Percentiles rank a stretch among this genome's conserved stretches.
These are phyloP conservation scores for Crepidotus variabilis DNA, from an alignment of 768 basidiomycete genomes.

Conservation along the genomic window DNA sequence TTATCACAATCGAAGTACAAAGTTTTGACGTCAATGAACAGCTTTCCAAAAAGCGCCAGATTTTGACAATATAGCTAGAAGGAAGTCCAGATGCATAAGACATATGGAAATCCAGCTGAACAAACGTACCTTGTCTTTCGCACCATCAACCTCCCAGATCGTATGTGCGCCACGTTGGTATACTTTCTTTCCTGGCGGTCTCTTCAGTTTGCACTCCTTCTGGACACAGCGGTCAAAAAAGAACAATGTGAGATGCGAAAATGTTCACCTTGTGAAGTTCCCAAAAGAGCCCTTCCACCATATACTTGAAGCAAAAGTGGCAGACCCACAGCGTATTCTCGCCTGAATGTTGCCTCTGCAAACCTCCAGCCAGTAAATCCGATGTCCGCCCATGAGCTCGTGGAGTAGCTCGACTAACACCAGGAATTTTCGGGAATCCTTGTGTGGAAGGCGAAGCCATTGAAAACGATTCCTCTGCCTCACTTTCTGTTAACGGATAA, in stretches of 20 bases:
- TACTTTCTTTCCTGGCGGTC: constrained; percentile 87
- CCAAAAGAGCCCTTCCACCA: constrained; percentile 71
- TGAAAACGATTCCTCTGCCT: constrained; percentile 45
- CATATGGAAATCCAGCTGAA: not conserved
- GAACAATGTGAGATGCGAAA: not conserved
- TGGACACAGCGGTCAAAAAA: constrained; percentile 20
- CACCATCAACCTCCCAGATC: constrained; percentile 96
- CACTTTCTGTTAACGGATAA: constrained; percentile 74
- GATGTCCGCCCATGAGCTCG: constrained; percentile 72
- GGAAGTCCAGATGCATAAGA: constrained; percentile 1
- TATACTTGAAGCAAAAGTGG: constrained; percentile 96
- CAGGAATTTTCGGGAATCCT: constrained; percentile 38
- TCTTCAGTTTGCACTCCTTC: constrained; percentile 63
- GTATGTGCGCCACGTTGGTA: constrained; percentile 86
- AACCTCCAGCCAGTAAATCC: constrained; percentile 64
- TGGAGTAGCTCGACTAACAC: constrained; percentile 43
- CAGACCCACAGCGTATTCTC: constrained; percentile 77
- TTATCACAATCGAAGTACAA: constrained; percentile 88
- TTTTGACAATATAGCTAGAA: constrained; percentile 93
- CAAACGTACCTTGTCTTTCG: constrained; percentile 68
- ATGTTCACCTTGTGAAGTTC: constrained; percentile 59
- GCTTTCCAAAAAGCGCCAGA: constrained; percentile 90
- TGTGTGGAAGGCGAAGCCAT: constrained; percentile 17
- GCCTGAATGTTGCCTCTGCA: constrained; percentile 42
- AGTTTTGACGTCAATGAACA: constrained; percentile 99